These are phyloP conservation scores for Ananas comosus DNA, from an alignment of 176 grass and related monocot species.

Conservation along the genomic window DNA sequence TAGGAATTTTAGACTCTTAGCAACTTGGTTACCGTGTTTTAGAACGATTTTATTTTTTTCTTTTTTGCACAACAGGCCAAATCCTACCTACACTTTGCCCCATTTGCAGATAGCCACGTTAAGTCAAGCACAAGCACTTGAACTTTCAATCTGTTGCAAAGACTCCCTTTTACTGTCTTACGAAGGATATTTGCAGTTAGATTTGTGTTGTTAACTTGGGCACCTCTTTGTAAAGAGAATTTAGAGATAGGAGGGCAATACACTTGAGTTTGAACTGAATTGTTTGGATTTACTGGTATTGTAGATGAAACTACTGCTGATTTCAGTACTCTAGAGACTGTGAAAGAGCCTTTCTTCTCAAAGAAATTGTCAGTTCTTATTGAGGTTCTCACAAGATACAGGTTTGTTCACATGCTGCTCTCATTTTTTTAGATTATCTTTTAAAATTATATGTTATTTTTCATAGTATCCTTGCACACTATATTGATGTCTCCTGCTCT, in stretches of 20 bases:
- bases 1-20: too few species aligned
- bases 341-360: slow-evolving; percentile 93
- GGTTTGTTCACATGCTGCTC: slow-evolving; percentile 19
- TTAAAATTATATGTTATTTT: slow-evolving; percentile 2
- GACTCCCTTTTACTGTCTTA: too few species aligned
- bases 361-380: slow-evolving; percentile 68
- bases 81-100: too few species aligned
- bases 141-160: too few species aligned
- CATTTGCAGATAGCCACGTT: too few species aligned
- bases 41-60: too few species aligned
- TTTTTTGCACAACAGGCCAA: too few species aligned
- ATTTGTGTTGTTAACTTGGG: background rate
- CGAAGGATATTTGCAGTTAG: background rate
- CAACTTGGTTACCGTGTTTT: too few species aligned
- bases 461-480: background rate
- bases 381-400: slow-evolving; percentile 54
- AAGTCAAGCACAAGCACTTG: too few species aligned
- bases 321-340: slow-evolving; percentile 38
- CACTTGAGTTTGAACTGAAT: background rate
- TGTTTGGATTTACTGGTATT: slow-evolving; percentile 8
- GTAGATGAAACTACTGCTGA: slow-evolving; percentile 32
- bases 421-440: background rate
- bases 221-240: background rate
- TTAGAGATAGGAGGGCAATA: background rate
- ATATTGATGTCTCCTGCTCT: background rate